Conservation (phyloP, 371 early-diverging fungal genomes). For the Mortierella sp. region DNA sequence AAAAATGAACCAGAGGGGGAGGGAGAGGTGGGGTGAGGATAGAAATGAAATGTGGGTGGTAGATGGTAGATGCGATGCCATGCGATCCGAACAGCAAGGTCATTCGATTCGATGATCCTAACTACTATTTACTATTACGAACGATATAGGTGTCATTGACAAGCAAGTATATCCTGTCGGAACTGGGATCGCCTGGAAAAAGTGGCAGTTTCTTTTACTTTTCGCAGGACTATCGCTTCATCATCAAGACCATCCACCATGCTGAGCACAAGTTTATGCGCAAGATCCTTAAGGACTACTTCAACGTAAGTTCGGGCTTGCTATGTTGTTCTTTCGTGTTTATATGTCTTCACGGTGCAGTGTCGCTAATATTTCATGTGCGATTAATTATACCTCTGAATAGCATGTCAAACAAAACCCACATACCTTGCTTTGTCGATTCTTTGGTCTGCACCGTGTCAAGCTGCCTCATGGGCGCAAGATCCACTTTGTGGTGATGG, state of each 20-base stretch:
- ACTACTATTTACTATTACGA: neutral
- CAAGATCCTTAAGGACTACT: conserved; percentile 88
- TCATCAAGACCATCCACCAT: conserved; percentile 97
- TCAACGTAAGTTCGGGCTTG: conserved; percentile 63
- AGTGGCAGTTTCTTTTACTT: conserved; percentile 97
- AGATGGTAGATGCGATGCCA: neutral
- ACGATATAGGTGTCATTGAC: conserved; percentile 85
- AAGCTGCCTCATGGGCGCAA: conserved; percentile 92
- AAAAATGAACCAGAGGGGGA: neutral
- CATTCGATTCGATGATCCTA: no score
- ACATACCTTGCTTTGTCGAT: conserved; percentile 93
- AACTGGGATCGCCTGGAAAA: conserved; percentile 96
- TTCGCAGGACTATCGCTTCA: conserved; percentile 96
- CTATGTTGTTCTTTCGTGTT: neutral
- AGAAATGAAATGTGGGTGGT: neutral
- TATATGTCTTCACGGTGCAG: neutral
- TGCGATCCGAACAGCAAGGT: neutral
- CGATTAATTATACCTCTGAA: neutral
- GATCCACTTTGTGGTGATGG: conserved; percentile 99
- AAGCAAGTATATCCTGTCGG: conserved; percentile 95
- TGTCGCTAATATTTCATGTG: neutral
- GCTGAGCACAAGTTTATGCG: conserved; percentile 94
- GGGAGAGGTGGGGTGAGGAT: neutral
- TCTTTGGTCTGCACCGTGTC: conserved; percentile 96
- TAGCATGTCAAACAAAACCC: conserved; percentile 92